Evolutionary conservation across 2,329 filamentous ascomycete genomes (phyloP).

Genomic region (Huntiella decipiens): DNA sequence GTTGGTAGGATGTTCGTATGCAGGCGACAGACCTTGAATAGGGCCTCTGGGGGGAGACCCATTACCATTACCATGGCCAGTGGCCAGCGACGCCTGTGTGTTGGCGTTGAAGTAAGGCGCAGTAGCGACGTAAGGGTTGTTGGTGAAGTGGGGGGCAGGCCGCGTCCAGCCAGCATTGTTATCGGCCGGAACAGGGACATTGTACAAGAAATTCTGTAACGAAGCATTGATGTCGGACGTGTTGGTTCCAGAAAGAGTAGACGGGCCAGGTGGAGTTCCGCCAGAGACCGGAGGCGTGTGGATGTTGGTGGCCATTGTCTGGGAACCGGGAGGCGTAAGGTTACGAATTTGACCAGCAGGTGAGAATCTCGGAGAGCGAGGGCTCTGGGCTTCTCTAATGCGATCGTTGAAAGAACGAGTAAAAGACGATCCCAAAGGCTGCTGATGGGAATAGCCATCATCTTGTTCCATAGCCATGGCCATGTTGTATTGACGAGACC

Average conservation of each 20-base stretch:
- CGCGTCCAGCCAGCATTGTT: not conserved
- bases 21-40: not conserved
- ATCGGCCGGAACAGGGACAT: constrained; percentile 12
- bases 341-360: too few species aligned
- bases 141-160: not conserved
- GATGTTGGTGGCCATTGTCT: too few species aligned
- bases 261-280: not conserved
- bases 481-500: constrained; percentile 8
- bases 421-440: constrained; percentile 6
- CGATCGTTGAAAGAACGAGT: constrained; percentile 6
- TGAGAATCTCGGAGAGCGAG: not conserved
- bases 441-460: constrained; percentile 1
- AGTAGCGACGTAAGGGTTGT: not conserved
- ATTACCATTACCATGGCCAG: not conserved
- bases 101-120: not conserved
- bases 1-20: not conserved
- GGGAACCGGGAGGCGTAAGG: too few species aligned
- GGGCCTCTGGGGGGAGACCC: not conserved
- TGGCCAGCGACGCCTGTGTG: not conserved
- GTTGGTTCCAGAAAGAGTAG: not conserved
- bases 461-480: constrained; percentile 9
- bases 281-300: too few species aligned
- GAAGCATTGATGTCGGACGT: not conserved
- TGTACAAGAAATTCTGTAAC: constrained; percentile 29
- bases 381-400: constrained; percentile 5